Evolutionary conservation across 805 yeast genomes (phyloP).

Genomic region (Candida methanosorbosa): DNA sequence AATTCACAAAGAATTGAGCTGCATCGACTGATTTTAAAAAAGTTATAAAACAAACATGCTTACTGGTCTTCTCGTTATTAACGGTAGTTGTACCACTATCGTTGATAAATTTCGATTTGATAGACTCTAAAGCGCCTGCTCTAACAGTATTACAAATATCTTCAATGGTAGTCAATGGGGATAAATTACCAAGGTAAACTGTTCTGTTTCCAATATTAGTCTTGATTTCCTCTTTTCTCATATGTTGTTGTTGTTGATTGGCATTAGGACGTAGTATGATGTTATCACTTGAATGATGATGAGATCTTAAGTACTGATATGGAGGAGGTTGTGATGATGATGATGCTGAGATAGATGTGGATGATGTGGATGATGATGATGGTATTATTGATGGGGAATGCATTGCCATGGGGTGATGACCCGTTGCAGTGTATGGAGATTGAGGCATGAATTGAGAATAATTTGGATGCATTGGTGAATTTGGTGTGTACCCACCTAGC

Average conservation of each 20-base stretch:
- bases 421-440: too few relatives aligned
- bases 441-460: too few relatives aligned
- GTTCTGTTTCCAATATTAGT: slow-evolving; percentile 47
- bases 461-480: too few relatives aligned
- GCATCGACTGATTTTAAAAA: slow-evolving; percentile 60
- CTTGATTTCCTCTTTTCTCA: too few relatives aligned
- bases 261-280: too few relatives aligned
- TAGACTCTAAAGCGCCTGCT: slow-evolving; percentile 64
- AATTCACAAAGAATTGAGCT: slow-evolving; percentile 53
- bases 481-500: too few relatives aligned
- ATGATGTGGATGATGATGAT: background rate
- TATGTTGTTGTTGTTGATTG: background rate
- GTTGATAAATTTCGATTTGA: slow-evolving; percentile 36
- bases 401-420: too few relatives aligned
- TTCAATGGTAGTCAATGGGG: slow-evolving; percentile 55
- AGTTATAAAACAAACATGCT: slow-evolving; percentile 58
- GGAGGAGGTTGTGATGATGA: background rate
- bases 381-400: too few relatives aligned
- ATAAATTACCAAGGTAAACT: slow-evolving; percentile 59
- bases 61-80: slow-evolving; percentile 29
- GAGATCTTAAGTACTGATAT: background rate
- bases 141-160: slow-evolving; percentile 71
- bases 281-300: background rate
- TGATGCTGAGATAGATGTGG: background rate
- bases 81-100: too few relatives aligned